Base-by-base conservation (phyloP, 2,329 filamentous ascomycete genomes). In the Epichloe bromicola region DNA sequence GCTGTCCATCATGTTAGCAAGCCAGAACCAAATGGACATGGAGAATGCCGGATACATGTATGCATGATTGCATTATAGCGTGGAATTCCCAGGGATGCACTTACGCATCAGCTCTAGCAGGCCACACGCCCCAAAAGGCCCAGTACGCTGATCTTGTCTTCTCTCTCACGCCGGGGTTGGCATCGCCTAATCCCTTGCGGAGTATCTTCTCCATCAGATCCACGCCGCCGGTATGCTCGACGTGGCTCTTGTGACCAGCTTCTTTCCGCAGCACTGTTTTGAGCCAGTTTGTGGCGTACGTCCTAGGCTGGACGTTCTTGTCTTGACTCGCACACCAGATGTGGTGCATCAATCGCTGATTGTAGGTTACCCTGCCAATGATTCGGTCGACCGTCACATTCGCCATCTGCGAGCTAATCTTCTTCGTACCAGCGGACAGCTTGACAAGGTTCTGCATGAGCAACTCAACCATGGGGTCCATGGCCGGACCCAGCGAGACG, bases 361-460 rank as follows among this genome's bases (percentile, higher is more conserved):
- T 90, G 68, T 91, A 97, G 0, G 89, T 84, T 33, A 85, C 85
- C 58, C 85, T 83, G 55, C 81, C 79, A 56, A 97, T 78, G 49
- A 98, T 83, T 19, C 76, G 80, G 57, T 93, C 84, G n/a, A 95
- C 83, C 0, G 86, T 88, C 15, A 72, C 66, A 61, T 94, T 90
- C 49, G 87, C 91, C 56, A 86, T 83, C 61, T 95, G 84, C 1
- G 88, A 88, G 52, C 80, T 83, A 58, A 98, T 95, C 66, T 94
- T 95, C 68, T 98, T 98, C 46, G 91, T 94, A 23, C 83, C 83
- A 10, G 83, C 88, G 57, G 85, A 90, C 56, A 96, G 79, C 68
- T 95, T 96, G 70, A 97, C 82, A 59, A 96, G 80, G 30, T 81
- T 85, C 62, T 95, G 89, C 69, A 97, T 80, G 20, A 96, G 74